Evolutionary conservation across 495 filamentous ascomycete genomes (phyloP).

Genomic region (Annulohypoxylon moriforme): DNA sequence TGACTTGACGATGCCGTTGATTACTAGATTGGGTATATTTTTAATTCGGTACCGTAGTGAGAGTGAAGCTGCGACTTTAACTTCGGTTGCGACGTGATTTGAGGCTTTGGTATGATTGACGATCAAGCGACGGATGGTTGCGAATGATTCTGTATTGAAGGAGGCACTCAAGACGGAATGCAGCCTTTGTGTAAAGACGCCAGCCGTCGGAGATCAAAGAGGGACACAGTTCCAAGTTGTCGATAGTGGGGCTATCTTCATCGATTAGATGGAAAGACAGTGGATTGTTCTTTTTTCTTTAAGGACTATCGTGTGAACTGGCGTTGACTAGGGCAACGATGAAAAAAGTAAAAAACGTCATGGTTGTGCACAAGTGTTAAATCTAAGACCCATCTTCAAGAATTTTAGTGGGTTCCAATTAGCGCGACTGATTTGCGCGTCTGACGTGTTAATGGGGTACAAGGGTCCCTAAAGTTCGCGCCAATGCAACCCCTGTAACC

Average conservation of each 20-base stretch:
- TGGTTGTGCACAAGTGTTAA: constrained; percentile 29
- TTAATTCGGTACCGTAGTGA: not conserved
- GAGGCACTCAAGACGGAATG: not conserved
- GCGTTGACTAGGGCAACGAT: not conserved
- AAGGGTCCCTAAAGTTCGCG: constrained; percentile 10
- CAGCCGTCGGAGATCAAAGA: constrained; percentile 9
- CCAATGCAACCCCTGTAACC: not conserved
- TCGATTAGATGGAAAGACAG: constrained; percentile 1
- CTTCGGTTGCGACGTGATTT: not conserved
- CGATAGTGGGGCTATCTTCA: not conserved
- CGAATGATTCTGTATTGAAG: not conserved
- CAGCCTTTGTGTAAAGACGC: constrained; percentile 1
- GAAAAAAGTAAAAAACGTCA: constrained; percentile 36
- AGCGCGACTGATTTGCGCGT: constrained; percentile 30
- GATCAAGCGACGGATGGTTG: not conserved
- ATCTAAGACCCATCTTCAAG: constrained; percentile 19
- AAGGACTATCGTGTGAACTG: constrained; percentile 5
- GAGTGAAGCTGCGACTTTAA: not conserved
- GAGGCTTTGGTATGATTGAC: not conserved
- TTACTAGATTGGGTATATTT: not conserved
- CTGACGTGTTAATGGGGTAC: constrained; percentile 32
- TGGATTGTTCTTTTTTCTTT: constrained; percentile 4
- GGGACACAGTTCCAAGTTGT: not conserved
- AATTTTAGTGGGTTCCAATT: constrained; percentile 23
- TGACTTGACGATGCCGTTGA: constrained; percentile 33